Percentiles rank a stretch among this genome's conserved stretches.
These are phyloP conservation scores for Beauveria rudraprayagi DNA, from an alignment of 2,329 filamentous ascomycete genomes.

Conservation along the genomic window DNA sequence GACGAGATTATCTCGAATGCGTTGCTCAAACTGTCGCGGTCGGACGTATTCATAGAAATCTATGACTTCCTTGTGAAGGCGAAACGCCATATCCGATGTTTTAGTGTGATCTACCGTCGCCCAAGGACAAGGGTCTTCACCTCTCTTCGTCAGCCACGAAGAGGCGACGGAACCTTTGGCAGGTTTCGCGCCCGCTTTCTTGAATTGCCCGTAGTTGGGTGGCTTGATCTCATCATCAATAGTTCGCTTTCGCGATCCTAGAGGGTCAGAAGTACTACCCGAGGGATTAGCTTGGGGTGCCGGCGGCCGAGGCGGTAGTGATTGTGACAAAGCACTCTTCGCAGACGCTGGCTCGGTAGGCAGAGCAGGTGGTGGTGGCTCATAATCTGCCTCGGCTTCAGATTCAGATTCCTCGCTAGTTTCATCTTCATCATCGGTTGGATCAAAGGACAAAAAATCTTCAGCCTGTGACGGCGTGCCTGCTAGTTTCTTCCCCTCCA, in stretches of 20 bases:
- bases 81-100: conserved; percentile 47
- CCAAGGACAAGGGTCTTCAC: conserved; percentile 55
- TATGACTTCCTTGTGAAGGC: conserved; percentile 80
- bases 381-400: conserved; percentile 14
- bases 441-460: conserved; percentile 85
- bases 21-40: conserved; percentile 68
- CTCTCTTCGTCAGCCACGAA: conserved; percentile 41
- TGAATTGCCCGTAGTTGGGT: conserved; percentile 43
- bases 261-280: conserved; percentile 28
- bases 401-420: conserved; percentile 13
- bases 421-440: conserved; percentile 48
- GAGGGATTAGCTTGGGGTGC: conserved; percentile 13
- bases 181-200: conserved; percentile 42
- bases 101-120: conserved; percentile 44
- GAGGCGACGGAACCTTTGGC: conserved; percentile 41
- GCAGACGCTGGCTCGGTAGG: neutral
- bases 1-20: conserved; percentile 65
- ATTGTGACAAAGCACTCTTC: neutral
- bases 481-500: conserved; percentile 44
- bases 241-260: conserved; percentile 68
- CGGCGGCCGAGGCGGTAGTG: conserved; percentile 16
- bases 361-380: conserved; percentile 12
- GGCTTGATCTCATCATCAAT: conserved; percentile 59
- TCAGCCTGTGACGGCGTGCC: conserved; percentile 51
- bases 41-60: conserved; percentile 83